phyloP scores from a whole-genome alignment of 768 basidiomycete genomes.

The Nevesoporus exiguus region DNA sequence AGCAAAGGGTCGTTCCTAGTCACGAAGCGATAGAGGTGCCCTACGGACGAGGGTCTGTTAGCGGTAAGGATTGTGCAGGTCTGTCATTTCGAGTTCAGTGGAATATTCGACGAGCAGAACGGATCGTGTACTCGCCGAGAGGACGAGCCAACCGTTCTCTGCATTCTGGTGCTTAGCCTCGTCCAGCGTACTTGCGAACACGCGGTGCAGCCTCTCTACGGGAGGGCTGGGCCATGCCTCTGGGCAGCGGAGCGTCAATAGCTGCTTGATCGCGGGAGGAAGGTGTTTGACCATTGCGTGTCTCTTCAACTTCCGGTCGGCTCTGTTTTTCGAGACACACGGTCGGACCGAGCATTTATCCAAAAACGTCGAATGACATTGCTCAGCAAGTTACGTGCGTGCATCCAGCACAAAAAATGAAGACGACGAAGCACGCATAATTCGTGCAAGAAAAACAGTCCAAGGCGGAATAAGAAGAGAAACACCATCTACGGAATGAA shows the following conservation, averaged over 20 bases:
- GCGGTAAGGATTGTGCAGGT: conserved; percentile 81
- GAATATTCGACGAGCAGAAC: conserved; percentile 10
- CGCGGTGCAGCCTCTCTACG: conserved; percentile 44
- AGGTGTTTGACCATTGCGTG: conserved; percentile 43
- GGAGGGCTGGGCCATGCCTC: conserved; percentile 57
- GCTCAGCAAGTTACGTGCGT: conserved; percentile 25
- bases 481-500: conserved; percentile 12
- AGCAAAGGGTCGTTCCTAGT: conserved; percentile 46
- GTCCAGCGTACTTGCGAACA: conserved; percentile 59
- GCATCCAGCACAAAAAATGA: conserved; percentile 23
- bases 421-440: conserved; percentile 5
- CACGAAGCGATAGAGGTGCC: conserved; percentile 77
- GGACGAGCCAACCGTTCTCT: conserved; percentile 77
- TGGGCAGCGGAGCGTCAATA: conserved; percentile 65
- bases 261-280: conserved; percentile 66
- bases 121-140: conserved; percentile 51
- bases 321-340: neutral
- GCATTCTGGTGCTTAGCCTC: conserved; percentile 64
- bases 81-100: conserved; percentile 42
- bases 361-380: conserved; percentile 5
- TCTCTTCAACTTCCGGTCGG: neutral
- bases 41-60: conserved; percentile 77
- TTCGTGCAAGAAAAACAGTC: neutral
- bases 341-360: neutral
- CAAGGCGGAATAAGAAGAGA: neutral